phyloP scores from a whole-genome alignment of 305 asterid species.

The Solanum chacoense region DNA sequence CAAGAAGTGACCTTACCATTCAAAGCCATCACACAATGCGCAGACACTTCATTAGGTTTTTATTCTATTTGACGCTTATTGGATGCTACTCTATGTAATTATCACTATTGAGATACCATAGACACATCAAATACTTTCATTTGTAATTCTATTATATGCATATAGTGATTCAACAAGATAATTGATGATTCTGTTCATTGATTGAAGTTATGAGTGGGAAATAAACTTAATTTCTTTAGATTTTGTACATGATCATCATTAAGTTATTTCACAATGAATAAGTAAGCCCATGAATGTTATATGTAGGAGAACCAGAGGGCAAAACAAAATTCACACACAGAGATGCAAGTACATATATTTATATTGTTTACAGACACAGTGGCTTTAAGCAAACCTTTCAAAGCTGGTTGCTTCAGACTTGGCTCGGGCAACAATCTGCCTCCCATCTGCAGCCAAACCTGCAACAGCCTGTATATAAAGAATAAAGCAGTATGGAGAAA shows the following conservation, averaged over 20 bases:
- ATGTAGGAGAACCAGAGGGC: neutral
- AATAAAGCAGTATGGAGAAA: neutral
- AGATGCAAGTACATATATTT: neutral
- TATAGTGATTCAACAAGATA: neutral
- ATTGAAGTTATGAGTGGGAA: neutral
- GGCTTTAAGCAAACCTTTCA: slow-evolving; percentile 34
- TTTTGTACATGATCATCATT: neutral
- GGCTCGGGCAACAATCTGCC: slow-evolving; percentile 73
- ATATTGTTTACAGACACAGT: neutral
- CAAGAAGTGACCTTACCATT: neutral
- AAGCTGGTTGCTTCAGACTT: slow-evolving; percentile 69
- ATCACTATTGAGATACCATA: neutral
- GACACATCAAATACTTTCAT: neutral
- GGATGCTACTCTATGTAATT: neutral
- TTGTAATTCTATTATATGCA: neutral
- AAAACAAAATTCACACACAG: neutral
- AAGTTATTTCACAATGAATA: neutral
- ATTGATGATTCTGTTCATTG: neutral
- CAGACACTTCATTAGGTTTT: neutral
- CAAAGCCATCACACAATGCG: neutral
- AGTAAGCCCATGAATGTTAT: neutral
- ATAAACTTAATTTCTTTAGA: neutral
- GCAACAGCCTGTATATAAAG: slow-evolving; percentile 52
- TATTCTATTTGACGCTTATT: neutral
- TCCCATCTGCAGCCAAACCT: slow-evolving; percentile 80